Conservation (phyloP, 2,329 filamentous ascomycete genomes). For the Ophiocordyceps camponoti-saundersi region DNA sequence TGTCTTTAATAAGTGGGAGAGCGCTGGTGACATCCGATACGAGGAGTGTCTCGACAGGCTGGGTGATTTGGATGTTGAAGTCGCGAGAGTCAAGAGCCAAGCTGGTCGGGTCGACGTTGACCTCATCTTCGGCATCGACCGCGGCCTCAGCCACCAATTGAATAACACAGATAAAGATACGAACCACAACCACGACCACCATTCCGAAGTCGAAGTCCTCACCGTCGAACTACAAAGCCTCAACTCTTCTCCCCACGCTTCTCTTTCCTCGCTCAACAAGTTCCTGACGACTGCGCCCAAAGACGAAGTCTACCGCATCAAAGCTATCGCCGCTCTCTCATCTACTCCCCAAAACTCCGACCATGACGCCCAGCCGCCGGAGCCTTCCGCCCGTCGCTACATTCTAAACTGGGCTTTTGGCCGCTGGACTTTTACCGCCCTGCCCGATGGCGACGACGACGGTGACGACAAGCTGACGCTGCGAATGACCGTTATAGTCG, state of each 20-base stretch:
- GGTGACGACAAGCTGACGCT: slow-evolving; percentile 38
- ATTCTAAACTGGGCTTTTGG: slow-evolving; percentile 98
- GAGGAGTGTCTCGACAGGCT: slow-evolving; percentile 66
- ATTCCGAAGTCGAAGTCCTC: slow-evolving; percentile 84
- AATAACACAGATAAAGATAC: slow-evolving; percentile 20
- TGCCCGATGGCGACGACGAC: slow-evolving; percentile 28
- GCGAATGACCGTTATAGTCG: slow-evolving; percentile 61
- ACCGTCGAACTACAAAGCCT: slow-evolving; percentile 55
- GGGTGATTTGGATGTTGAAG: slow-evolving; percentile 64
- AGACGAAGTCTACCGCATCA: slow-evolving; percentile 92
- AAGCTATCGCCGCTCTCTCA: slow-evolving; percentile 42
- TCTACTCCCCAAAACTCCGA: slow-evolving; percentile 32
- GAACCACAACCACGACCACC: slow-evolving; percentile 28
- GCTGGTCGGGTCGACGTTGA: slow-evolving; percentile 63
- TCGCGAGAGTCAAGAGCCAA: slow-evolving; percentile 71
- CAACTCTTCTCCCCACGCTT: slow-evolving; percentile 45
- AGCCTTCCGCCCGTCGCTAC: slow-evolving; percentile 35
- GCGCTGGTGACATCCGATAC: slow-evolving; percentile 52
- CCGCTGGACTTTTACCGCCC: slow-evolving; percentile 73
- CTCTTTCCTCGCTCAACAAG: slow-evolving; percentile 40
- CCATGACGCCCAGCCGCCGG: slow-evolving; percentile 17
- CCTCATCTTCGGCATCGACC: slow-evolving; percentile 76
- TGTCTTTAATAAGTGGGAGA: slow-evolving; percentile 88
- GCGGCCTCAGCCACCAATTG: slow-evolving; percentile 48
- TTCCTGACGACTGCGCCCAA: slow-evolving; percentile 64